These are phyloP conservation scores for Raffaelea ambrosiae DNA, from an alignment of 2,329 filamentous ascomycete genomes.

Conservation along the genomic window DNA sequence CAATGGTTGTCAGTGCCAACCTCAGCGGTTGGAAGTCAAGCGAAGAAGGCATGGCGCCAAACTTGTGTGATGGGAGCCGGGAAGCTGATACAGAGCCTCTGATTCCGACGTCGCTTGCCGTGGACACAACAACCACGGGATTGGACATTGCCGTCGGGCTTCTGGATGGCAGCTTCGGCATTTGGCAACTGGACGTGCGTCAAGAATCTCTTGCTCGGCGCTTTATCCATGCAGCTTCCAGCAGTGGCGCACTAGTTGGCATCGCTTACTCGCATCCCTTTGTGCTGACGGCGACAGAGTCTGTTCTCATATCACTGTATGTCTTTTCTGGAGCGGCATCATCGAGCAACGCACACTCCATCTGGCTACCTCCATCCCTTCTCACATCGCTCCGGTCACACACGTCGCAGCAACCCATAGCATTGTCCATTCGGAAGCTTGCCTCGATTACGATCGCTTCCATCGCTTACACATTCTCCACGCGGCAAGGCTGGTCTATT, in stretches of 20 bases:
- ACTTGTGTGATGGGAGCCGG: background rate
- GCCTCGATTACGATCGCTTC: constrained; percentile 62
- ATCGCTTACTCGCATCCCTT: constrained; percentile 69
- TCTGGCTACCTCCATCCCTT: constrained; percentile 40
- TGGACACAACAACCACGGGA: constrained; percentile 44
- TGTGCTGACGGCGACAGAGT: constrained; percentile 66
- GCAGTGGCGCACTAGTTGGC: constrained; percentile 57
- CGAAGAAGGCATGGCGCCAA: no score
- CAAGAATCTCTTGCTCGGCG: constrained; percentile 32
- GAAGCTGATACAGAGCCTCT: constrained; percentile 6
- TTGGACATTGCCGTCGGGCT: constrained; percentile 63
- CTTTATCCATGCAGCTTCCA: constrained; percentile 54
- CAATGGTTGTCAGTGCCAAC: constrained; percentile 44
- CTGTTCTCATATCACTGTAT: constrained; percentile 70
- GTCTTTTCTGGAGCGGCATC: constrained; percentile 38
- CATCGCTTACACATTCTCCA: constrained; percentile 77
- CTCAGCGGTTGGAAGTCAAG: constrained; percentile 16
- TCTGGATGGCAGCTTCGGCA: constrained; percentile 58
- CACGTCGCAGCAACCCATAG: constrained; percentile 68
- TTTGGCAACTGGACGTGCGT: constrained; percentile 52
- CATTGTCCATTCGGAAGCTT: constrained; percentile 70
- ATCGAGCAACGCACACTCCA: background rate
- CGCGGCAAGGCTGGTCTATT: constrained; percentile 74
- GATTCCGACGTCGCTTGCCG: constrained; percentile 54
- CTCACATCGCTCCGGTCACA: constrained; percentile 75